A percentile compares a stretch with the other conserved stretches of the same genome.
Conservation (phyloP, 2,329 filamentous ascomycete species). For the Tetracladium maxilliforme region DNA sequence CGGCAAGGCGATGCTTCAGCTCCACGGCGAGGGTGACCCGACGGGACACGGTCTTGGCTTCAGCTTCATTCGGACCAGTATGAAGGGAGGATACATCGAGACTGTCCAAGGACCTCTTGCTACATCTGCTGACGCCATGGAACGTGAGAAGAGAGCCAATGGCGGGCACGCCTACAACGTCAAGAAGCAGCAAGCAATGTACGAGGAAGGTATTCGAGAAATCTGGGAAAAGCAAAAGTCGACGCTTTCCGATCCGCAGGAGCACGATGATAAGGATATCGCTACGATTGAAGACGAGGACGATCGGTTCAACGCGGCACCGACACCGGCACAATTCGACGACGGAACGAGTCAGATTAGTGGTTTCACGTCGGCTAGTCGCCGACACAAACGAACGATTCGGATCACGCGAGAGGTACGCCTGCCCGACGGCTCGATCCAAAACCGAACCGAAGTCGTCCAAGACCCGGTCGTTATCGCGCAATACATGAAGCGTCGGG, state of each 20-base stretch:
- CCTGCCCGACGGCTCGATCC: slow-evolving; percentile 49
- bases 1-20: slow-evolving; percentile 90
- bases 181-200: slow-evolving; percentile 80
- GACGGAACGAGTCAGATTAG: slow-evolving; percentile 73
- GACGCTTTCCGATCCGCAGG: slow-evolving; percentile 58
- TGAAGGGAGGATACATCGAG: slow-evolving; percentile 93
- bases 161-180: slow-evolving; percentile 97
- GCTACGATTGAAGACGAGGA: slow-evolving; percentile 44
- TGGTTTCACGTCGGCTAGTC: slow-evolving; percentile 53
- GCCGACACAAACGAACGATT: slow-evolving; percentile 49
- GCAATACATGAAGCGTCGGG: slow-evolving; percentile 70
- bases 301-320: slow-evolving; percentile 55
- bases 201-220: slow-evolving; percentile 77
- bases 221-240: slow-evolving; percentile 86
- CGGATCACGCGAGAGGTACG: slow-evolving; percentile 58
- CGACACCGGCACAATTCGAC: slow-evolving; percentile 46
- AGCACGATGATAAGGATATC: slow-evolving; percentile 51
- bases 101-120: slow-evolving; percentile 54
- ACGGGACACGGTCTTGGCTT: slow-evolving; percentile 88
- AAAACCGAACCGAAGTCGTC: slow-evolving; percentile 43
- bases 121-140: slow-evolving; percentile 65
- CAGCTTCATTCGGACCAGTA: slow-evolving; percentile 93
- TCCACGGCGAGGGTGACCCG: slow-evolving; percentile 90
- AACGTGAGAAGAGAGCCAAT: slow-evolving; percentile 61
- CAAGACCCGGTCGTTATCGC: slow-evolving; percentile 77